Evolutionary conservation across 1,284 basidiomycete genomes (phyloP).

Genomic region (Ustilago xerochloae): DNA sequence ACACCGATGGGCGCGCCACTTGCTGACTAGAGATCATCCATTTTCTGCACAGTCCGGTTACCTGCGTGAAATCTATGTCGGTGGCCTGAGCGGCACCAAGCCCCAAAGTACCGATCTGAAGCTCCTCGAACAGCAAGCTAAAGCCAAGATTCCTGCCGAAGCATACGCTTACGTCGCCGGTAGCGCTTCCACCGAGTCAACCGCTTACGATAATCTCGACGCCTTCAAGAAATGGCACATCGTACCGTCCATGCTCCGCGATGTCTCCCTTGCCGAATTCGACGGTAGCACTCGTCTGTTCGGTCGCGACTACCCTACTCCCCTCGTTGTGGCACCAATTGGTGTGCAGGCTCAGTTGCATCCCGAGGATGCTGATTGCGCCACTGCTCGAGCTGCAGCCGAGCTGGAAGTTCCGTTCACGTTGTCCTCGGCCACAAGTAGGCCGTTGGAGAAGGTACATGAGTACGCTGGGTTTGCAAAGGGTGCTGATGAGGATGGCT

Average conservation of each 20-base stretch:
- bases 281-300: constrained; percentile 40
- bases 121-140: constrained; percentile 48
- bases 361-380: constrained; percentile 40
- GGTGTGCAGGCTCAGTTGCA: constrained; percentile 59
- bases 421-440: constrained; percentile 52
- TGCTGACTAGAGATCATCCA: background rate
- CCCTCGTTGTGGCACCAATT: constrained; percentile 59
- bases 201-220: constrained; percentile 46
- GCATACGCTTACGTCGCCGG: constrained; percentile 61
- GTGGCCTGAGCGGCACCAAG: constrained; percentile 33
- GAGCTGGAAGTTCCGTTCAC: constrained; percentile 54
- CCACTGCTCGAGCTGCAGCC: constrained; percentile 45
- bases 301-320: constrained; percentile 48
- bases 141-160: constrained; percentile 41
- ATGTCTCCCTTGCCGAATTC: constrained; percentile 43
- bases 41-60: constrained; percentile 32
- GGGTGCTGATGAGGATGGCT: constrained; percentile 18
- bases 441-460: constrained; percentile 50
- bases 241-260: constrained; percentile 52
- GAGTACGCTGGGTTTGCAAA: constrained; percentile 31
- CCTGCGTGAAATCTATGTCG: constrained; percentile 58
- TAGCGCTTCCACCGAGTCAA: constrained; percentile 52
- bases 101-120: constrained; percentile 45
- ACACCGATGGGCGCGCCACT: background rate
- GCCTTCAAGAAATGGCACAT: constrained; percentile 54